Conservation (phyloP, 345 rosid species). For the Dovyalis caffra region DNA sequence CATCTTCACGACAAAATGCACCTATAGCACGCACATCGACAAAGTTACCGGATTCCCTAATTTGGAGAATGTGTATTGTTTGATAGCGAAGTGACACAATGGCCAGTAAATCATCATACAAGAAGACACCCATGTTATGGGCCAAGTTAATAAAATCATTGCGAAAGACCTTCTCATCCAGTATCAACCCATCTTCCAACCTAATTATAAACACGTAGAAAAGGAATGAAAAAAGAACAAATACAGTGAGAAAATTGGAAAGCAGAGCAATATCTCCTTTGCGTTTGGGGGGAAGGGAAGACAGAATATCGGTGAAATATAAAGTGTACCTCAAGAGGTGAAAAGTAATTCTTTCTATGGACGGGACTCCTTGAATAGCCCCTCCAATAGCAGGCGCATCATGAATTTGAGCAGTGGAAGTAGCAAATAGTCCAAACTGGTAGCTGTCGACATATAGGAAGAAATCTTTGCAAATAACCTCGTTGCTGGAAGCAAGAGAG, state of each 20-base stretch:
- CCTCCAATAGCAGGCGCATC: constrained; percentile 65
- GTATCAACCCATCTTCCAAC: constrained; percentile 75
- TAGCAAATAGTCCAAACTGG: constrained; percentile 85
- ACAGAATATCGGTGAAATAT: not conserved
- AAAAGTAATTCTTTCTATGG: constrained; percentile 80
- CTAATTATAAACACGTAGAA: constrained; percentile 32
- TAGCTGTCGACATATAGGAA: constrained; percentile 65
- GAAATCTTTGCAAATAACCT: constrained; percentile 86
- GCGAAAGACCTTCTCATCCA: constrained; percentile 81
- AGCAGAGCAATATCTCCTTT: too few relatives aligned
- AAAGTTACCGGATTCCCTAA: constrained; percentile 83
- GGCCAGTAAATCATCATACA: constrained; percentile 89
- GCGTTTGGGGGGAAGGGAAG: not conserved
- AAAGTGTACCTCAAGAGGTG: constrained; percentile 56
- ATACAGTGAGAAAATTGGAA: not conserved
- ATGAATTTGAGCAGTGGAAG: constrained; percentile 82
- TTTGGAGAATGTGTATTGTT: constrained; percentile 82
- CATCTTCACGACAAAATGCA: constrained; percentile 82
- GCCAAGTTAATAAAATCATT: constrained; percentile 79
- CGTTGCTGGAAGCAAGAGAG: constrained; percentile 77
- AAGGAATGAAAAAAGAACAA: not conserved
- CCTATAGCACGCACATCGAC: constrained; percentile 91
- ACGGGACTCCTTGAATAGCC: constrained; percentile 82
- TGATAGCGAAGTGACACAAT: constrained; percentile 84
- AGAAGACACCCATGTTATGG: constrained; percentile 80